Conservation (phyloP, 768 basidiomycete genomes). For the Hortiboletus flavorubellus region DNA sequence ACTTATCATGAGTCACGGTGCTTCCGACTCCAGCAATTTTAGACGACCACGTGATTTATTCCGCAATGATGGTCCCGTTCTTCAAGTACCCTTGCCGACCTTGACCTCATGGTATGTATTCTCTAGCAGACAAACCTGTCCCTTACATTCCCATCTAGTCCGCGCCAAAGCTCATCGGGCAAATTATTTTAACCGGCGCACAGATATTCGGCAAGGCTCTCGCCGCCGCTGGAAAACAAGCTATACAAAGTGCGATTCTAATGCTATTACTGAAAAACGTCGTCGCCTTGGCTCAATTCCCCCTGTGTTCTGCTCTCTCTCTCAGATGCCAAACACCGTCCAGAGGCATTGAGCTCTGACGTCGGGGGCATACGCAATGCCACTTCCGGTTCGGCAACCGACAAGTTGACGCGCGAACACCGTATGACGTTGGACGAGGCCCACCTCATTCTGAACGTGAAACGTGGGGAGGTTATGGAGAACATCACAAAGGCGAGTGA, state of each 20-base stretch:
- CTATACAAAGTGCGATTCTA: slow-evolving; percentile 75
- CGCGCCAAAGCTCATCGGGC: slow-evolving; percentile 72
- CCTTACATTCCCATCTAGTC: slow-evolving; percentile 46
- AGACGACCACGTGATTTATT: slow-evolving; percentile 19
- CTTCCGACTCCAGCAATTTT: slow-evolving; percentile 8
- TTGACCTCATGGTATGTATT: slow-evolving; percentile 21
- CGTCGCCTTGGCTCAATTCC: background rate
- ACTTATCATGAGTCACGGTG: background rate
- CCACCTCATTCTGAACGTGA: slow-evolving; percentile 85
- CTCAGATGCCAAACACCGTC: slow-evolving; percentile 79
- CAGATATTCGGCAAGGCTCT: slow-evolving; percentile 92
- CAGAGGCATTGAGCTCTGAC: slow-evolving; percentile 67
- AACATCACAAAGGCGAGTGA: slow-evolving; percentile 64
- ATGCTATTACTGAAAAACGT: background rate
- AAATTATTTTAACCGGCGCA: slow-evolving; percentile 72
- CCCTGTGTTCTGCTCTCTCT: background rate
- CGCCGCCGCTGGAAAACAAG: slow-evolving; percentile 85
- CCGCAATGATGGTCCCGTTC: background rate
- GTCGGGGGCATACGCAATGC: slow-evolving; percentile 73
- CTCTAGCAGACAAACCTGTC: background rate
- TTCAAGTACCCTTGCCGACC: background rate
- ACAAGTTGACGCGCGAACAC: slow-evolving; percentile 79
- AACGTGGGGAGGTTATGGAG: slow-evolving; percentile 68
- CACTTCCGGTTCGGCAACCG: slow-evolving; percentile 69
- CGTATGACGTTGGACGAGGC: slow-evolving; percentile 97